A percentile compares a stretch with the other conserved stretches of the same genome.
These are phyloP conservation scores for Solanum verrucosum DNA, from an alignment of 257 asterid genomes.

Conservation along the genomic window DNA sequence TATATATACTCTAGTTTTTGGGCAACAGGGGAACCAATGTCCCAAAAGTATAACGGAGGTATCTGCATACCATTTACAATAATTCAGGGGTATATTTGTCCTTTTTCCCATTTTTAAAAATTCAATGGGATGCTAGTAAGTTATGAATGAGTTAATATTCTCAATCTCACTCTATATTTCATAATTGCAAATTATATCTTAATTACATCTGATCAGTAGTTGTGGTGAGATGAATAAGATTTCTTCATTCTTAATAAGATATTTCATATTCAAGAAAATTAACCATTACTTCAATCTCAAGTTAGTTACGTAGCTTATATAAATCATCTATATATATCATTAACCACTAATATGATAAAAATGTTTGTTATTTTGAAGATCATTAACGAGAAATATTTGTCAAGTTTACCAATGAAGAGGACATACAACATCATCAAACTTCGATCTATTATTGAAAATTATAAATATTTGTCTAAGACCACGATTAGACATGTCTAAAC, in stretches of 20 bases:
- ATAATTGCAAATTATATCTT: not conserved
- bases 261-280: not conserved
- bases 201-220: fast-evolving
- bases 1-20: too few relatives aligned
- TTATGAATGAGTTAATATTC: not conserved
- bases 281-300: not conserved
- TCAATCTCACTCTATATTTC: not conserved
- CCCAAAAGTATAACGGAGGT: too few relatives aligned
- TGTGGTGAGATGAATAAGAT: not conserved
- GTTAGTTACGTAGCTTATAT: not conserved
- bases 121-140: not conserved
- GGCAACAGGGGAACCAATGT: too few relatives aligned
- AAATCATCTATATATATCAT: not conserved
- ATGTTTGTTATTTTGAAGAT: not conserved
- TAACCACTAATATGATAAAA: not conserved
- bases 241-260: not conserved
- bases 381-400: not conserved
- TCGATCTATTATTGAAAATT: too few relatives aligned
- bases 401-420: not conserved
- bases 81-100: too few relatives aligned
- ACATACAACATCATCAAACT: not conserved
- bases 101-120: too few relatives aligned
- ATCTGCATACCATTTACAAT: too few relatives aligned
- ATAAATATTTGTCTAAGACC: not conserved
- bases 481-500: not conserved